These are phyloP conservation scores for Pharnaceum exiguum DNA, from an alignment of 148 eudicot genomes.

Conservation along the genomic window DNA sequence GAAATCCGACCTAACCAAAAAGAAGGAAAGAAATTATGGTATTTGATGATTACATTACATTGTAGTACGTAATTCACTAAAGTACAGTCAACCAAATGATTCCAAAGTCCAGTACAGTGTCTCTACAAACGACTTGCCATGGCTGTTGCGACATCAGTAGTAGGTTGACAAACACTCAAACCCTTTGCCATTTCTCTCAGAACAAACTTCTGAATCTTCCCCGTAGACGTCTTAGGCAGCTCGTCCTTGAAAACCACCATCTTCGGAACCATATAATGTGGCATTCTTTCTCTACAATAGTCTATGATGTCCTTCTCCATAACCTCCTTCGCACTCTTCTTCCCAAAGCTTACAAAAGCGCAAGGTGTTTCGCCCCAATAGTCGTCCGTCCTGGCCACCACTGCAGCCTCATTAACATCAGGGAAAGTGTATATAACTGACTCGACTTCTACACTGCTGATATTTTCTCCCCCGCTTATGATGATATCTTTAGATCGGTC, in stretches of 20 bases:
- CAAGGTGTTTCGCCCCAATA: constrained; percentile 32
- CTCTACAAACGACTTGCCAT: too few relatives aligned
- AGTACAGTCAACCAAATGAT: too few relatives aligned
- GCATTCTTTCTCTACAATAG: constrained; percentile 19
- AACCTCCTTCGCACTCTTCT: constrained; percentile 16
- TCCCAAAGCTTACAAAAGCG: constrained; percentile 17
- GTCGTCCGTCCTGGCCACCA: constrained; percentile 25
- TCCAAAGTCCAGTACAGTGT: too few relatives aligned
- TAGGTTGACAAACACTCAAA: too few relatives aligned
- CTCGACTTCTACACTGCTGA: constrained; percentile 30
- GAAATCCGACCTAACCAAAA: too few relatives aligned
- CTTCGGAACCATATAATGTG: constrained; percentile 27
- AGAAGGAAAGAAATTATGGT: too few relatives aligned
- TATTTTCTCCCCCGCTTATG: constrained; percentile 31
- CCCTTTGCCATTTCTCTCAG: constrained; percentile 12
- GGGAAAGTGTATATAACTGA: constrained; percentile 20
- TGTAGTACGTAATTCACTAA: too few relatives aligned
- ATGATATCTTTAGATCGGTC: constrained; percentile 26
- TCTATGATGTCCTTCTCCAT: constrained; percentile 18
- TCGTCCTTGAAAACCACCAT: constrained; percentile 20
- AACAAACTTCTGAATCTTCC: constrained; percentile 20
- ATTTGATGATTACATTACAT: too few relatives aligned
- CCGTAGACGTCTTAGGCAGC: constrained; percentile 23
- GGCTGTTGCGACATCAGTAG: too few relatives aligned
- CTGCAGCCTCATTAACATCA: constrained; percentile 19